Conservation (phyloP, 345 rosid genomes). For the Eutrema yunnanense region DNA sequence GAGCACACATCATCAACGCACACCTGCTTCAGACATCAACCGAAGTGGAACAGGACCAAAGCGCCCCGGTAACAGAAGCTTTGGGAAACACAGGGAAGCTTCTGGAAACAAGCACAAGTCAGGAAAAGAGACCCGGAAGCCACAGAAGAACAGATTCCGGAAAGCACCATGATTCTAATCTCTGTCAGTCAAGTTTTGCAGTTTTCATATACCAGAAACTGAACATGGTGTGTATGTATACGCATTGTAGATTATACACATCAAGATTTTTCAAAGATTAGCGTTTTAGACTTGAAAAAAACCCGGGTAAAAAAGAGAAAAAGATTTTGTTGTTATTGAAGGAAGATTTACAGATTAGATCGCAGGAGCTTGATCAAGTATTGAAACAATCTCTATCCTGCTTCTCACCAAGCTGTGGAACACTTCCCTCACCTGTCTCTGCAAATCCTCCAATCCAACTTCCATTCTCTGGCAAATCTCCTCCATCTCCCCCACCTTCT, state of each 20-base stretch:
- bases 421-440: conserved; percentile 79
- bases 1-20: conserved; percentile 4
- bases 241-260: conserved; percentile 24
- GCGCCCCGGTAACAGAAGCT: conserved; percentile 18
- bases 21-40: conserved; percentile 11
- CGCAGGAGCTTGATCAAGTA: conserved; percentile 40
- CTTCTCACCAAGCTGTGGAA: conserved; percentile 83
- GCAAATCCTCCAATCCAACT: conserved; percentile 69
- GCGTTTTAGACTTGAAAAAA: background rate
- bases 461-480: conserved; percentile 71
- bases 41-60: conserved; percentile 24
- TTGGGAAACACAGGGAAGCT: conserved; percentile 21
- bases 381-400: conserved; percentile 61
- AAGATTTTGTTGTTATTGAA: background rate
- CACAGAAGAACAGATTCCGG: conserved; percentile 27
- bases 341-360: conserved; percentile 19
- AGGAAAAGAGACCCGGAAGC: conserved; percentile 19
- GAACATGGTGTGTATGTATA: conserved; percentile 16
- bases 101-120: conserved; percentile 23
- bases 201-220: conserved; percentile 12
- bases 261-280: conserved; percentile 8
- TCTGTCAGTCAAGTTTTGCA: conserved; percentile 9
- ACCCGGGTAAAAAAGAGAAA: background rate
- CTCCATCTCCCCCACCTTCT: conserved; percentile 56
- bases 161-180: conserved; percentile 17